Evolutionary conservation across 2,329 filamentous ascomycete genomes (phyloP), one percentile per base, ranked within the genome.

Genomic region (Xylaria sp.): DNA sequence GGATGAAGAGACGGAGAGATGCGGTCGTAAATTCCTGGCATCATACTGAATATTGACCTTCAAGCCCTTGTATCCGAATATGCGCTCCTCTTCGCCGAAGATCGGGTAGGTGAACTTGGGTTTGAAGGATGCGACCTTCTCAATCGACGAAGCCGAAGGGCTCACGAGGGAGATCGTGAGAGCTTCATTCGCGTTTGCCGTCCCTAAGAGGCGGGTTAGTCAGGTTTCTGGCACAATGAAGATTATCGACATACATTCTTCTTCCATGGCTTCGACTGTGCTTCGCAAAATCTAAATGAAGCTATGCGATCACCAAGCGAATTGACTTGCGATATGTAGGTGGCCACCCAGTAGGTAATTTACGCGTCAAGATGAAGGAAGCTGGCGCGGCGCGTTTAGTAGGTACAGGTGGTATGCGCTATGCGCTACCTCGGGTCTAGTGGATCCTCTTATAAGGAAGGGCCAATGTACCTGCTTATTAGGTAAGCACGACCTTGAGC

Each of bases 51-150:
- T 79, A 66, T 87, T 86, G 73, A 98, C 89, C 67, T 87, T 87
- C 58, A 97, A 84, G 57, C 88, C 87, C 74, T 92, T 89, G 81
- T 97, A 97, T 38, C 94, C 94, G 71, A 96, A 94, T 67, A 98
- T 94, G 31, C 84, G 86, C 77, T 99, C 93, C 8, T 95, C 89
- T n/a, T 98, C 90, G 72, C 92, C 92, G 70, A 98, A 97, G 67
- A 99, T 90, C 1, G 92, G 82, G 77, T 98, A 97, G 17, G 94
- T 97, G 76, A 94, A 96, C 73, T 87, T 86, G 0, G 95, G 96
- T 64, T 92, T 84, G 77, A 99, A 98, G 28, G 86, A 84, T 25
- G 85, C 83, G 69, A 89, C 79, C 33, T 83, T 85, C 70, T 85
- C 86, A 52, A 84, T 73, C 67, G 81, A 80, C 7, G 65, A 59